Base-by-base conservation (phyloP, 768 basidiomycete species). In the Hygrophorus russula region DNA sequence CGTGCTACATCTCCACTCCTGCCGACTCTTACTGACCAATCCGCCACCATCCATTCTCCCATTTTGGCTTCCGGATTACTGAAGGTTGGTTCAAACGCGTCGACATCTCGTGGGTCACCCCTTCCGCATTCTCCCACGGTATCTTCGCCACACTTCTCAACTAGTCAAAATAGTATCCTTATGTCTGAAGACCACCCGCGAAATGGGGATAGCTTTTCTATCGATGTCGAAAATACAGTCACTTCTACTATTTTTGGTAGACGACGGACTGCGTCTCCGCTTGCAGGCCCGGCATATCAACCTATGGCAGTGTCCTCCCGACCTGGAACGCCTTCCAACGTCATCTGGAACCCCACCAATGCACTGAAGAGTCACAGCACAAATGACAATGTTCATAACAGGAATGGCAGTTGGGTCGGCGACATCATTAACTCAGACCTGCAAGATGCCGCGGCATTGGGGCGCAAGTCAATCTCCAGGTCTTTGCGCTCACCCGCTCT, bases 211-310 rank as follows among this genome's bases (percentile, higher is more conserved):
- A 29, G 46, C 50, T 59, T 47, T 52, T 60, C 56, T 51, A 63
- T 56, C 28, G 68, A 73, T 29, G 63, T 64, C 47, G 76, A 79
- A 19, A 64, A 54, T 44, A 57, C 69, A 12, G 56, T 57, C n/a
- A 69, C 67, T 45, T 75, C 79, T 11, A 73, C 79, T 20, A 58
- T 73, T 32, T 42, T 64, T 74, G 29, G 65, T 39, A 66, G 80
- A 50, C 74, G 79, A 28, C 69, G 82, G 41, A 82, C 85, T 39
- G 71, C 72, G n/a, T 87, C 85, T 29, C 85, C 86, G 4, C 67
- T 85, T 29, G 73, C 81, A 27, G 70, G 67, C 19, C 64, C 70
- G 19, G 59, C 74, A 2, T 84, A 67, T 56, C 82, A 81, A 58
- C 70, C 78, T 5, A 65, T 82, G 63, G 52, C 71, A 5, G 68